Conservation (phyloP, 2,329 filamentous ascomycete genomes). For the Neofusicoccum parvum region DNA sequence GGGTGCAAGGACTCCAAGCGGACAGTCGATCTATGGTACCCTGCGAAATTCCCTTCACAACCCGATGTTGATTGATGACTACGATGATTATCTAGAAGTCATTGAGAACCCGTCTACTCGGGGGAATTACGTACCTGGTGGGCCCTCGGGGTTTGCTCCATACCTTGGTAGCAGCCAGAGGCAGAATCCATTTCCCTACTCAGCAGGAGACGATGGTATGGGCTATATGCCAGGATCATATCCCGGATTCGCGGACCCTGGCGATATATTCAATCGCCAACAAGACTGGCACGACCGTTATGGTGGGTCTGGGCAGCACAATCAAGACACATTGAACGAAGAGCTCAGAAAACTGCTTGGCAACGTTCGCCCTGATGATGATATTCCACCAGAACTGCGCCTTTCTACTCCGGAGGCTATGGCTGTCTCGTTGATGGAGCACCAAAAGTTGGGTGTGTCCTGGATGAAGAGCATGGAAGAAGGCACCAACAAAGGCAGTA, state of each 20-base stretch:
- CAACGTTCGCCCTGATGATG: conserved; percentile 35
- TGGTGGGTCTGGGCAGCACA: not conserved
- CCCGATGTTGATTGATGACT: not conserved
- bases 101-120: not conserved
- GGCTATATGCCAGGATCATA: conserved; percentile 3
- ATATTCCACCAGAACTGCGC: conserved; percentile 55
- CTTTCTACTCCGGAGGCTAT: conserved; percentile 71
- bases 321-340: not conserved
- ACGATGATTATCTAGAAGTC: not conserved
- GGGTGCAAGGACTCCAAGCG: not conserved
- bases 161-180: not conserved
- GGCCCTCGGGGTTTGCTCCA: not conserved
- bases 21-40: not conserved
- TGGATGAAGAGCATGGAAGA: conserved; percentile 78
- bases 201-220: not conserved
- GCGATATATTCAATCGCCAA: not conserved
- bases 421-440: conserved; percentile 70
- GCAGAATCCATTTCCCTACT: not conserved
- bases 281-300: not conserved
- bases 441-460: conserved; percentile 75
- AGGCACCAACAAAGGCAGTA: conserved; percentile 69
- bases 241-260: not conserved
- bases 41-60: not conserved
- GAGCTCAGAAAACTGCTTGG: conserved; percentile 26
- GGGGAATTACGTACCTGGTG: not conserved